Evolutionary conservation across 495 filamentous ascomycete genomes (phyloP).

Genomic region (Podospora sp.): DNA sequence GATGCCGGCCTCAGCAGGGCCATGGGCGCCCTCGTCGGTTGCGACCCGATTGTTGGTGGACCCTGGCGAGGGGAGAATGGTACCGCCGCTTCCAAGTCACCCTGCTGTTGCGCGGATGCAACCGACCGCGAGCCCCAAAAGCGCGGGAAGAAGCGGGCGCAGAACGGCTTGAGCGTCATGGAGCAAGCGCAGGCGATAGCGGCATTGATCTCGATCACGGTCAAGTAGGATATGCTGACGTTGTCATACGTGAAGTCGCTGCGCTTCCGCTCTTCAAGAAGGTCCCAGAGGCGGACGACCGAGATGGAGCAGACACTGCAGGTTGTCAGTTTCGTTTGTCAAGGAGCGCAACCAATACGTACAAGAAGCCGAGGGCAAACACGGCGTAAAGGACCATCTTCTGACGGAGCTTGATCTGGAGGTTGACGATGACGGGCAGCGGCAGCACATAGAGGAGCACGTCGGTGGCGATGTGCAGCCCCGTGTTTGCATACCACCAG

Average conservation of each 20-base stretch:
- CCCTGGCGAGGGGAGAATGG: not conserved
- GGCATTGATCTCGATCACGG: constrained; percentile 38
- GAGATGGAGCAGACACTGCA: constrained; percentile 33
- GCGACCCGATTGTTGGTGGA: constrained; percentile 23
- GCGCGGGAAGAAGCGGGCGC: constrained; percentile 28
- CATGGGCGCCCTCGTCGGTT: constrained; percentile 11
- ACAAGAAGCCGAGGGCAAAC: constrained; percentile 30
- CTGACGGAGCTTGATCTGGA: constrained; percentile 29
- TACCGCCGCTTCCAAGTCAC: not conserved
- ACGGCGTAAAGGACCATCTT: constrained; percentile 30
- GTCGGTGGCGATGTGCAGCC: constrained; percentile 34
- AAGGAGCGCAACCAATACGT: not conserved
- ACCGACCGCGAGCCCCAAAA: constrained; percentile 12
- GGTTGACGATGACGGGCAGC: constrained; percentile 32
- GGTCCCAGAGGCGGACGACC: constrained; percentile 35
- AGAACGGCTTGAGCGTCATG: constrained; percentile 35
- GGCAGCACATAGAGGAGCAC: constrained; percentile 39
- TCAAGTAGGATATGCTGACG: constrained; percentile 33
- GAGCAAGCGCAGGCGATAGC: constrained; percentile 42
- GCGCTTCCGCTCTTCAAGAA: constrained; percentile 20
- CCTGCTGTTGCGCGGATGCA: not conserved
- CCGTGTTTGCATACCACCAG: constrained; percentile 30
- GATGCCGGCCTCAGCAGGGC: not conserved
- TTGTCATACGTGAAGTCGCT: constrained; percentile 32
- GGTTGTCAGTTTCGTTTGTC: not conserved